A percentile compares a stretch with the other conserved stretches of the same genome.
Conservation (phyloP, 2,329 filamentous ascomycete genomes). For the Lachnellula cervina region DNA sequence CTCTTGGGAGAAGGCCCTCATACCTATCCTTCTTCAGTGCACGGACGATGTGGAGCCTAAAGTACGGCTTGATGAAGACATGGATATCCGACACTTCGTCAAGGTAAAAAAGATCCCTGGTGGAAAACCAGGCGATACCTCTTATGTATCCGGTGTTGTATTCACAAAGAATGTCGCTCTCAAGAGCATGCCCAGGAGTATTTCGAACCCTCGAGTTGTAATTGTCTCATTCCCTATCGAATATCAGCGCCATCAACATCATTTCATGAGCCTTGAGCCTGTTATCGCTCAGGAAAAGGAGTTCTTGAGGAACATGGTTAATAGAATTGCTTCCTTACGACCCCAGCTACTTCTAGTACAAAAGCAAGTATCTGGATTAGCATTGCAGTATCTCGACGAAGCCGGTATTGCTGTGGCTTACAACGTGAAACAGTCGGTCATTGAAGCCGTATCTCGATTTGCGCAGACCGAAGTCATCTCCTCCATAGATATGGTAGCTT, state of each 20-base stretch:
- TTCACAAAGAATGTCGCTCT: conserved; percentile 96
- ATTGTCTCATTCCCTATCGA: conserved; percentile 95
- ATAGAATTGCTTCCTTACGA: conserved; percentile 78
- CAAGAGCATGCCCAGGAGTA: conserved; percentile 91
- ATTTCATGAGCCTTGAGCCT: conserved; percentile 97
- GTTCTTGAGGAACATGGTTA: conserved; percentile 85
- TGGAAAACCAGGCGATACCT: conserved; percentile 82
- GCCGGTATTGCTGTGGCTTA: conserved; percentile 90
- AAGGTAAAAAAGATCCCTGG: conserved; percentile 96
- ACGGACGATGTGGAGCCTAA: conserved; percentile 94
- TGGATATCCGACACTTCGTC: conserved; percentile 95
- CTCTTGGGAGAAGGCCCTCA: conserved; percentile 84
- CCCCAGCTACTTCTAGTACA: conserved; percentile 89
- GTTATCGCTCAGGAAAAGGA: conserved; percentile 96
- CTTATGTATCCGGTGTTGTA: conserved; percentile 94
- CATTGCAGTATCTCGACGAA: conserved; percentile 80
- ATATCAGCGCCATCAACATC: conserved; percentile 84
- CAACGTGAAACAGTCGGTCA: conserved; percentile 93
- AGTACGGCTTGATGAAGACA: conserved; percentile 84
- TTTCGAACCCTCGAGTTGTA: conserved; percentile 77
- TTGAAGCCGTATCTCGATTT: conserved; percentile 90
- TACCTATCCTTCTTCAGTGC: conserved; percentile 84
- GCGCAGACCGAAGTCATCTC: conserved; percentile 90
- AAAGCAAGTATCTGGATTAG: conserved; percentile 86
- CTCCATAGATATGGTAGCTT: conserved; percentile 85